phyloP scores from a whole-genome alignment of 352 stramenopile genomes.

The Globisporangium perplexum region DNA sequence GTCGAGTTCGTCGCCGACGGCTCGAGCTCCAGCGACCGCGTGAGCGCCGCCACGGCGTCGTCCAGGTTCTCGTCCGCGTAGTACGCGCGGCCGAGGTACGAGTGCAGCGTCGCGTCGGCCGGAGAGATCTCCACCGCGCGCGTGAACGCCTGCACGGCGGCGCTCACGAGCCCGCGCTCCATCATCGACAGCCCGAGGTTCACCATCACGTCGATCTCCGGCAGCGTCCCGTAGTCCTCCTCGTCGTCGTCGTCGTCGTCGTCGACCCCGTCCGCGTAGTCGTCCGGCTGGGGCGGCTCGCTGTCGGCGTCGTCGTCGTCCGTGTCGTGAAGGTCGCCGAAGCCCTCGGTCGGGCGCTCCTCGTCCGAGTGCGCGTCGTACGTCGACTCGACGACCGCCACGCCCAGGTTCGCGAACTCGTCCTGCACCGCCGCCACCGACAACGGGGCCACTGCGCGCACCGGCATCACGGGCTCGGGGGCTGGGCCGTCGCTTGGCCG shows the following conservation, averaged over 20 bases:
- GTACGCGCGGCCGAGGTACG: conserved; percentile 74
- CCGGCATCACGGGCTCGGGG: not conserved
- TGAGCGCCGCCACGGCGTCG: conserved; percentile 56
- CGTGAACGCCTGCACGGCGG: conserved; percentile 74
- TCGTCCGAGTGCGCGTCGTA: conserved; percentile 48
- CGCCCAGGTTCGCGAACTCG: conserved; percentile 38
- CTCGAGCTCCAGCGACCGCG: conserved; percentile 62
- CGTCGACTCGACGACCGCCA: conserved; percentile 37
- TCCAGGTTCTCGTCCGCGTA: conserved; percentile 85
- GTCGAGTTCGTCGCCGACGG: conserved; percentile 81
- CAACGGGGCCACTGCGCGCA: conserved; percentile 9
- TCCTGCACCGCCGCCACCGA: conserved; percentile 31
- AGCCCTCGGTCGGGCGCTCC: conserved; percentile 22
- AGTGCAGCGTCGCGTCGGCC: conserved; percentile 63
- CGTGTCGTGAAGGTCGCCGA: conserved; percentile 33
- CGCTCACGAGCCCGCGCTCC: conserved; percentile 71
- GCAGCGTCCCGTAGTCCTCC: conserved; percentile 49
- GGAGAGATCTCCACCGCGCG: conserved; percentile 81
- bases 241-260: conserved; percentile 67
- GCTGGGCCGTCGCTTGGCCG: conserved; percentile 9
- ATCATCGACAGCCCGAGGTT: conserved; percentile 79
- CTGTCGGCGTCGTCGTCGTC: conserved; percentile 48
- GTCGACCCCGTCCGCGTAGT: conserved; percentile 43
- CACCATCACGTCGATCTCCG: conserved; percentile 81
- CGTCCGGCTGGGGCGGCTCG: conserved; percentile 45